These are phyloP conservation scores for Capsicum rhomboideum DNA, from an alignment of 257 asterid species.

Conservation along the genomic window DNA sequence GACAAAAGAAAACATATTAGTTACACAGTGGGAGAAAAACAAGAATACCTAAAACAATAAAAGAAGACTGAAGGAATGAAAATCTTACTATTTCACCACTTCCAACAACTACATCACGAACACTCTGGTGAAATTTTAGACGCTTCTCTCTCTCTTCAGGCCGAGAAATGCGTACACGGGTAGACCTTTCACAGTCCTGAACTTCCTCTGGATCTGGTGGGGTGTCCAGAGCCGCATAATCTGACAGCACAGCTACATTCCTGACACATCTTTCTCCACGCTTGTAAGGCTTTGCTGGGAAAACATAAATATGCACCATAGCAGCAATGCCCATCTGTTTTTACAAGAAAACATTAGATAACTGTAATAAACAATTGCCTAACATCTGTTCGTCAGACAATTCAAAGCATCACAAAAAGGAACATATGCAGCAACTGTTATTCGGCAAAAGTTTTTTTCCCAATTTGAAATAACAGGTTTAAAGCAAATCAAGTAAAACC, in stretches of 20 bases:
- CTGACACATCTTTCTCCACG: conserved; percentile 97
- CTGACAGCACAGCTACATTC: conserved; percentile 84
- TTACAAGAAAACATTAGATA: conserved; percentile 16
- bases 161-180: conserved; percentile 44
- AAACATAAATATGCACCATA: conserved; percentile 83
- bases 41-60: conserved; percentile 1
- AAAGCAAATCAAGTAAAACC: neutral
- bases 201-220: conserved; percentile 98
- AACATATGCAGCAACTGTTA: neutral
- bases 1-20: neutral
- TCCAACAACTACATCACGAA: conserved; percentile 89
- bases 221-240: conserved; percentile 82
- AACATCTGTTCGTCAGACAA: neutral
- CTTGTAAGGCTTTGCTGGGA: conserved; percentile 89
- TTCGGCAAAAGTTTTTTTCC: neutral
- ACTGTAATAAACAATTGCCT: neutral
- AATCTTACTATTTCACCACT: conserved; percentile 91
- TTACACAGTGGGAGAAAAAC: neutral
- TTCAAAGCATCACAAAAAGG: neutral
- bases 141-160: conserved; percentile 62
- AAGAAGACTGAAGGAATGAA: neutral
- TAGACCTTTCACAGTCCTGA: conserved; percentile 63
- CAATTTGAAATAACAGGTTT: neutral
- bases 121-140: conserved; percentile 79
- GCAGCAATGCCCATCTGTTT: conserved; percentile 98